A percentile compares a stretch with the other conserved stretches of the same genome.
Conservation (phyloP, 179 eudicot genomes). For the Beta macrorhiza region DNA sequence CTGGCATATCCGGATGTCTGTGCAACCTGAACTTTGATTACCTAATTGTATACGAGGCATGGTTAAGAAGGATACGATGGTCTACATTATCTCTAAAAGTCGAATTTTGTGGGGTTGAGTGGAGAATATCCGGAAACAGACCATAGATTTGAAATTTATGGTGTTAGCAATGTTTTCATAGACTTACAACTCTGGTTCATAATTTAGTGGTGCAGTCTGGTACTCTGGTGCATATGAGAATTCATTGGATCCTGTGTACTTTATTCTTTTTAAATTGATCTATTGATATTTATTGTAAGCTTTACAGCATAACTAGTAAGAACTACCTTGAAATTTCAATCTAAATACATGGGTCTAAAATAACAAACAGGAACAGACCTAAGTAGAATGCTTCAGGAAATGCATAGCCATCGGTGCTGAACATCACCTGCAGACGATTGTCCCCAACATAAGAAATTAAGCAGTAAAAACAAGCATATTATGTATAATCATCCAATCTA, state of each 20-base stretch:
- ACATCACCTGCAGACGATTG: slow-evolving; percentile 77
- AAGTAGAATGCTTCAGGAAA: slow-evolving; percentile 92
- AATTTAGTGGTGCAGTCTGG: background rate
- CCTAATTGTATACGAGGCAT: background rate
- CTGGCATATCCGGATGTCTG: background rate
- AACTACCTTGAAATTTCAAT: background rate
- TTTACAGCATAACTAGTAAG: background rate
- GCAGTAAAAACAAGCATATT: background rate
- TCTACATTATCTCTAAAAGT: background rate
- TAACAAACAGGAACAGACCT: slow-evolving; percentile 50
- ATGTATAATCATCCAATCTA: background rate
- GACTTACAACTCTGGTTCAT: background rate
- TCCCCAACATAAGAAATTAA: slow-evolving; percentile 17
- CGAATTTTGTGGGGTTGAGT: background rate
- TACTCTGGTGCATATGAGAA: background rate
- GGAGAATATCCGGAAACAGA: background rate
- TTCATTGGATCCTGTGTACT: background rate
- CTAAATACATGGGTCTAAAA: background rate
- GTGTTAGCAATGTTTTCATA: background rate
- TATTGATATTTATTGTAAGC: background rate
- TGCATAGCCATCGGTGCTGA: slow-evolving; percentile 92
- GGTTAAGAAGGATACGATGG: background rate
- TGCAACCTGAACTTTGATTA: background rate
- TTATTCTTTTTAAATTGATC: no score
- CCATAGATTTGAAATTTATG: background rate